Percentiles rank a stretch among this genome's conserved stretches.
Evolutionary conservation across 345 rosid species (phyloP).

Genomic region (Pugionium cornutum): DNA sequence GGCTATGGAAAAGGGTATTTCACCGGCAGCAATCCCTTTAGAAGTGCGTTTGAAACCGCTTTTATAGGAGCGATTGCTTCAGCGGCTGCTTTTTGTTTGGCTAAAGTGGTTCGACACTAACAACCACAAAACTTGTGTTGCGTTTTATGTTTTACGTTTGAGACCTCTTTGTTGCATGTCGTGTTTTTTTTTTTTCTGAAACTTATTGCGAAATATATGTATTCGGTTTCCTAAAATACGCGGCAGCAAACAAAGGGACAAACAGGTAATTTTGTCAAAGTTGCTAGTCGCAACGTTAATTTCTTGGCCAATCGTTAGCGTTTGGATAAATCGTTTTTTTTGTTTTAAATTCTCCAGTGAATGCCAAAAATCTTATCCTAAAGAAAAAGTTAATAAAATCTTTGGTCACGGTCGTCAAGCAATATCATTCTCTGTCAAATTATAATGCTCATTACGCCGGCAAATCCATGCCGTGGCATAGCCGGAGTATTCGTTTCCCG

Average conservation of each 20-base stretch:
- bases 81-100: constrained; percentile 84
- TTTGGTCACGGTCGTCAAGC: too few species aligned
- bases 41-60: constrained; percentile 72
- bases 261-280: too few species aligned
- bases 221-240: too few species aligned
- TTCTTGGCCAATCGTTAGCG: too few species aligned
- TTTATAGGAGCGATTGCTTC: constrained; percentile 81
- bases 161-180: constrained; percentile 24
- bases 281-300: too few species aligned
- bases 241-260: too few species aligned
- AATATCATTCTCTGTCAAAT: neutral
- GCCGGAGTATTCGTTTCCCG: constrained; percentile 17
- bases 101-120: constrained; percentile 55
- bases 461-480: constrained; percentile 20
- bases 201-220: neutral
- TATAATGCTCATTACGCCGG: constrained; percentile 33
- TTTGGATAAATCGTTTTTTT: too few species aligned
- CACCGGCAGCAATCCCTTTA: constrained; percentile 68
- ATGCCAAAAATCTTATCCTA: too few species aligned
- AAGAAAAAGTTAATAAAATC: too few species aligned
- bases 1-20: constrained; percentile 81
- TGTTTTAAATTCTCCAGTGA: too few species aligned
- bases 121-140: neutral
- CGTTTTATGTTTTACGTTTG: constrained; percentile 4
- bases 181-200: constrained; percentile 9